These are phyloP conservation scores for Cucurbita pepo DNA, from an alignment of 306 rosid genomes.

Conservation along the genomic window DNA sequence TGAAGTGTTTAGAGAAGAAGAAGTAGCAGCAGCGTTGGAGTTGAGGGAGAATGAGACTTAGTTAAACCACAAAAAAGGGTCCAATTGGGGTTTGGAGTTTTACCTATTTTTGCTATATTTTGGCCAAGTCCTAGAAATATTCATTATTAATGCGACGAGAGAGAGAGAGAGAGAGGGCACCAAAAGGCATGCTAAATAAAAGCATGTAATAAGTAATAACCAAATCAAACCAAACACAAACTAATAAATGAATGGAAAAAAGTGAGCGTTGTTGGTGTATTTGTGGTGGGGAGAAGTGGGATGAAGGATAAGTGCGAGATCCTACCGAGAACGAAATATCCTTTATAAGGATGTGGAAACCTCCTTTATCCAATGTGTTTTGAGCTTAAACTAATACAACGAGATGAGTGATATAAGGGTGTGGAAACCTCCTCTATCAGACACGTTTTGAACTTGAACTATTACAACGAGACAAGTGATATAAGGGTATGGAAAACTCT, in stretches of 20 bases:
- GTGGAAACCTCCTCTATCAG: too few species aligned
- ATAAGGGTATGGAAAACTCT: too few species aligned
- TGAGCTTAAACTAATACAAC: too few species aligned
- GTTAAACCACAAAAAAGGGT: not conserved
- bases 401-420: too few species aligned
- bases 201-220: not conserved
- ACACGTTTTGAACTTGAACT: too few species aligned
- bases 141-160: not conserved
- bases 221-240: not conserved
- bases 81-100: not conserved
- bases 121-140: not conserved
- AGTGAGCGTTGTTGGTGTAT: not conserved
- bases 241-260: not conserved
- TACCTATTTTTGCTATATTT: not conserved
- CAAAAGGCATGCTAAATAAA: constrained; percentile 10
- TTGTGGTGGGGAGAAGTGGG: too few species aligned
- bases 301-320: too few species aligned
- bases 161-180: not conserved
- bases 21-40: constrained; percentile 11
- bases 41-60: constrained; percentile 9
- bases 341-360: too few species aligned
- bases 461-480: too few species aligned
- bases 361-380: too few species aligned
- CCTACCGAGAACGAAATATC: too few species aligned
- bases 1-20: not conserved